Evolutionary conservation across 2,329 filamentous ascomycete species (phyloP), one percentile per base, ranked within the genome.

Genomic region (Fusarium tanahbumbuense): DNA sequence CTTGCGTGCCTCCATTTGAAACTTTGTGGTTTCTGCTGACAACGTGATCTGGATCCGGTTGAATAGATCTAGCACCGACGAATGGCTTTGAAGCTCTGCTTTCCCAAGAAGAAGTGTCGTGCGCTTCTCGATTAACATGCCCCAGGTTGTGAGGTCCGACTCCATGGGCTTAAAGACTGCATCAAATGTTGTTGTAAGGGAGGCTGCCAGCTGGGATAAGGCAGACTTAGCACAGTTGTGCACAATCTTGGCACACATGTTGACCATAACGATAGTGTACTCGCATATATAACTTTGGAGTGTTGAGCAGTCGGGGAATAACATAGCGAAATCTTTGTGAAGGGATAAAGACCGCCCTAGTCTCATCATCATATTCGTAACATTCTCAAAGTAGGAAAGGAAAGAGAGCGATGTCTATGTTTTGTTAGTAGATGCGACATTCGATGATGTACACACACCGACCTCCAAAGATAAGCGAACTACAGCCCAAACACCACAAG

Each of bases 401-500:
- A 37, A 37, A 0, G 32, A 37, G 32, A 37, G 32, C 9, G 32
- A 37, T 18, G 32, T 18, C 16, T 37, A 16, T 0, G n/a, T 5
- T 37, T 18, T 0, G 16, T 34, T 34, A 18, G 32, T 16, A 15
- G 10, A 34, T 0, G 16, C 5, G 16, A 34, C 5, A 5, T 34
- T 10, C 1, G 8, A 18, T 34, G 8, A 3, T 34, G 6, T 0
- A 34, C 0, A 5, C 2, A 3, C 8, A 18, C 16, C 0, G 2
- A 34, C 32, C 32, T 37, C 32, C 3, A 37, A 2, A 37, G 32
- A 37, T 0, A 37, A 11, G 9, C 32, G 32, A 4, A 37, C 1
- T 37, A 6, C 32, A 18, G 32, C 32, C 32, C 32, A 37, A 0
- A 37, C 32, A 6, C 32, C 32, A 1, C 32, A 37, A 6, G 3